Percentiles rank a stretch among this genome's conserved stretches.
These are phyloP conservation scores for Ambrosiella xylebori DNA, from an alignment of 2,329 filamentous ascomycete genomes.

Conservation along the genomic window DNA sequence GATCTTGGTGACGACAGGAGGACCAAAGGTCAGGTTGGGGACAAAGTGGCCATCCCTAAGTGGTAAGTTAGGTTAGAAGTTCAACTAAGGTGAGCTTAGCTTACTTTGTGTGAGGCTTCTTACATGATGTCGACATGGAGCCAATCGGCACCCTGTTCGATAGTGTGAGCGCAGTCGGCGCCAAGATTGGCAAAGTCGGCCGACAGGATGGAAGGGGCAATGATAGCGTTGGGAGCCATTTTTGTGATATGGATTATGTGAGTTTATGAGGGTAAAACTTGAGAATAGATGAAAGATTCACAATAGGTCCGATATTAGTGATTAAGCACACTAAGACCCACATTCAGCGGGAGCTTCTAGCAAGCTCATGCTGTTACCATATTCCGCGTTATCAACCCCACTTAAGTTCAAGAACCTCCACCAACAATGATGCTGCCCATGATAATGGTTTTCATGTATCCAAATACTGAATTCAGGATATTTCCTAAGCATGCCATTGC, in stretches of 20 bases:
- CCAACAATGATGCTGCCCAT: not conserved
- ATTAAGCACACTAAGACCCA: not conserved
- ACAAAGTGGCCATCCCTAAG: constrained; percentile 94
- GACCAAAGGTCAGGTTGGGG: constrained; percentile 93
- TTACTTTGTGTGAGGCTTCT: constrained; percentile 13
- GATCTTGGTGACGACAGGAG: constrained; percentile 89
- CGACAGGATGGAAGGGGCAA: constrained; percentile 93
- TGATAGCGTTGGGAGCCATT: constrained; percentile 89
- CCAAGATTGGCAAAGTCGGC: constrained; percentile 88
- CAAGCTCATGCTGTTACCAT: not conserved
- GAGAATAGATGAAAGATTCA: not conserved
- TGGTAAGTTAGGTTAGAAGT: not conserved
- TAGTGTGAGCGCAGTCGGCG: constrained; percentile 70
- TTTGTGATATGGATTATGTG: not conserved
- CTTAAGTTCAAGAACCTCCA: too few species aligned
- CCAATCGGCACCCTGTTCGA: constrained; percentile 77
- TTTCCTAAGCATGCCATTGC: too few species aligned
- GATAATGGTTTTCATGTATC: not conserved
- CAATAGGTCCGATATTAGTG: not conserved
- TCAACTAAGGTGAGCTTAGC: not conserved
- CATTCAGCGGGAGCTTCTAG: not conserved
- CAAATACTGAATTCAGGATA: too few species aligned
- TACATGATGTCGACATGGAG: constrained; percentile 85
- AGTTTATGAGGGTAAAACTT: not conserved
- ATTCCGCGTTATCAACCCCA: too few species aligned